Percentiles rank a stretch among this genome's conserved stretches.
Evolutionary conservation across 768 basidiomycete species (phyloP).

Genomic region (Leccinum boreale): DNA sequence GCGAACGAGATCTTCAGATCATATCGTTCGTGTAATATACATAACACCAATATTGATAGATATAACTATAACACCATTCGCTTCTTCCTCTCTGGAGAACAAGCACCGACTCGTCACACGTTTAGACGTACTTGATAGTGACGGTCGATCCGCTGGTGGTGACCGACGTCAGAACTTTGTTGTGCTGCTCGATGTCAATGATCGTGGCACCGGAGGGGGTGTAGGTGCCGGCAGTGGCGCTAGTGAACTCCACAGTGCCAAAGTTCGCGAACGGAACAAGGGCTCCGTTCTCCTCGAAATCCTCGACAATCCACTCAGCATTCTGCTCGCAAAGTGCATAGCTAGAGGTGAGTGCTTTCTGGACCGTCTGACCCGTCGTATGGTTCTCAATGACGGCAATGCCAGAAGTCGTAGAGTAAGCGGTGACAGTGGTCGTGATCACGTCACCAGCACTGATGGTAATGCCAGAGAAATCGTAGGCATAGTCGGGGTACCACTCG

Average conservation of each 20-base stretch:
- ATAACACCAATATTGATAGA: background rate
- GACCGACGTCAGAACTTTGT: slow-evolving; percentile 11
- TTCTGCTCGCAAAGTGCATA: slow-evolving; percentile 15
- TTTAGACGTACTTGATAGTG: slow-evolving; percentile 12
- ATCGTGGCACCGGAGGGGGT: slow-evolving; percentile 11
- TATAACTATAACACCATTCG: background rate
- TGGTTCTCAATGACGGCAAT: slow-evolving; percentile 17
- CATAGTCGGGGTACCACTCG: slow-evolving; percentile 23
- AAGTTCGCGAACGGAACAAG: slow-evolving; percentile 15
- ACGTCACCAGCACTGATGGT: slow-evolving; percentile 13
- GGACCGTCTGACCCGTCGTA: slow-evolving; percentile 14
- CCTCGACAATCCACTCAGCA: slow-evolving; percentile 27
- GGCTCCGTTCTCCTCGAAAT: slow-evolving; percentile 10
- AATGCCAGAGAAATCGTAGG: slow-evolving; percentile 5
- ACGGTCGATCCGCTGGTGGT: background rate
- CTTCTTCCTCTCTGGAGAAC: background rate
- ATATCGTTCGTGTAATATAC: background rate
- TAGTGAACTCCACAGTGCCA: slow-evolving; percentile 16
- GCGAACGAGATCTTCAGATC: background rate
- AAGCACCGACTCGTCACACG: background rate
- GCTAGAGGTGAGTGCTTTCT: slow-evolving; percentile 2
- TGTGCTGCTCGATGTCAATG: slow-evolving; percentile 12
- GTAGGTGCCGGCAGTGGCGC: slow-evolving; percentile 12
- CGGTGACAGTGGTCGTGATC: slow-evolving; percentile 15
- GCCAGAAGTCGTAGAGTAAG: slow-evolving; percentile 20